Percentiles rank a stretch among this genome's conserved stretches.
These are phyloP conservation scores for Mentha longifolia DNA, from an alignment of 257 asterid species.

Conservation along the genomic window DNA sequence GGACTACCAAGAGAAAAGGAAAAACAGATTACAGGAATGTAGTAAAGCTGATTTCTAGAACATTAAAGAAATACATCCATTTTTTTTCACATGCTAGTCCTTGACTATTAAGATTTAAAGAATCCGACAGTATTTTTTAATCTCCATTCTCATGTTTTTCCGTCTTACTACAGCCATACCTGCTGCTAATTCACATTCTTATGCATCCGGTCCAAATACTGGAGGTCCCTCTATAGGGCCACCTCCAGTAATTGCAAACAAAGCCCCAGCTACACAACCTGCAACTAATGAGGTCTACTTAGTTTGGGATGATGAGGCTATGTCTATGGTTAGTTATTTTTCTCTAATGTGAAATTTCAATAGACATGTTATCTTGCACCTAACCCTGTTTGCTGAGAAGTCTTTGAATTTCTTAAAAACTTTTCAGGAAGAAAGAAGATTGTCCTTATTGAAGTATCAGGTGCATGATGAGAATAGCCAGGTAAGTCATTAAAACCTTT, in stretches of 20 bases:
- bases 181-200: slow-evolving; percentile 78
- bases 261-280: slow-evolving; percentile 81
- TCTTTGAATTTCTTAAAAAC: slow-evolving; percentile 22
- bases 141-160: slow-evolving; percentile 19
- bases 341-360: slow-evolving; percentile 17
- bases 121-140: not conserved
- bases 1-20: not conserved
- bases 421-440: slow-evolving; percentile 95
- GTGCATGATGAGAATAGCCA: slow-evolving; percentile 99
- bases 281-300: slow-evolving; percentile 90
- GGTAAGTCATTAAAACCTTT: slow-evolving; percentile 79
- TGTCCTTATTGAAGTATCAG: slow-evolving; percentile 96
- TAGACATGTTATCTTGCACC: slow-evolving; percentile 8
- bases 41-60: not conserved
- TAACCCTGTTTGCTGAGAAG: slow-evolving; percentile 11
- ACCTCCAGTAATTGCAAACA: slow-evolving; percentile 92
- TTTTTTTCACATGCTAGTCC: slow-evolving; percentile 13
- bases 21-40: not conserved
- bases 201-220: slow-evolving; percentile 96
- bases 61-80: not conserved
- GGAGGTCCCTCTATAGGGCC: slow-evolving; percentile 97
- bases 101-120: not conserved
- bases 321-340: slow-evolving; percentile 84
- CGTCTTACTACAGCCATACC: slow-evolving; percentile 38
- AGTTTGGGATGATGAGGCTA: slow-evolving; percentile 99